Evolutionary conservation across 805 yeast genomes (phyloP), one percentile per base, ranked within the genome.

Genomic region (Ogataea ganodermae): DNA sequence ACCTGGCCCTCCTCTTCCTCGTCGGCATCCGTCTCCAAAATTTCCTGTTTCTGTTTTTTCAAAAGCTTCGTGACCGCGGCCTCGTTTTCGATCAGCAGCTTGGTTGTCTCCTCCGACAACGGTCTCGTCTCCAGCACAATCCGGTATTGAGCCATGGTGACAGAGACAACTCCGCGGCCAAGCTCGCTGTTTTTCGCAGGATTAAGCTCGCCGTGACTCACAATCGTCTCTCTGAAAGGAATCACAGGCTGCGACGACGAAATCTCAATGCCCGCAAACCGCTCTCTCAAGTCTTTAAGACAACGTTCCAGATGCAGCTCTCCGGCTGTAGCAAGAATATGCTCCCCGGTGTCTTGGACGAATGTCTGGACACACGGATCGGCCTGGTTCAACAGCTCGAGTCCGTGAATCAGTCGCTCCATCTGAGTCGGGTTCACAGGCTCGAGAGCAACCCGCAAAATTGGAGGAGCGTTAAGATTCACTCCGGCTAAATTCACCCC

Each of bases 251-350:
- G 87, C 22, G 96, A 92, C 26, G 84, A 80, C 3, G 86, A 80
- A 9, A 94, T 83, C 42, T 89, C 97, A 56, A 90, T 80, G 10
- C 91, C 90, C 0, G 98, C 97, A 75, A 90, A 94, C 56, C 98
- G 74, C 59, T 89, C 96, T 45, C 79, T 81, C 60, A 94, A 70
- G 68, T 94, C 99, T 60, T 89, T 90, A 55, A 94, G 66, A 67
- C 99, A 94, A 61, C 99, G 79, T 61, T 94, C 99, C 35, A 94
- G 73, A 71, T 94, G 99, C 52, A 94, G 73, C 67, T 94, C 99
- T 42, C 99, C 99, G 8, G 99, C 97, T 8, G 96, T 91, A 37
- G 96, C 89, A 57, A 94, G 72, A 54, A 94, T 90, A 56, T 88
- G 87, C 67, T 94, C 99, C 48, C 99, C 99, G 7, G 84, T 81